These are phyloP conservation scores for Cyclotella cryptica DNA, from an alignment of 108 stramenopile genomes.

Conservation along the genomic window DNA sequence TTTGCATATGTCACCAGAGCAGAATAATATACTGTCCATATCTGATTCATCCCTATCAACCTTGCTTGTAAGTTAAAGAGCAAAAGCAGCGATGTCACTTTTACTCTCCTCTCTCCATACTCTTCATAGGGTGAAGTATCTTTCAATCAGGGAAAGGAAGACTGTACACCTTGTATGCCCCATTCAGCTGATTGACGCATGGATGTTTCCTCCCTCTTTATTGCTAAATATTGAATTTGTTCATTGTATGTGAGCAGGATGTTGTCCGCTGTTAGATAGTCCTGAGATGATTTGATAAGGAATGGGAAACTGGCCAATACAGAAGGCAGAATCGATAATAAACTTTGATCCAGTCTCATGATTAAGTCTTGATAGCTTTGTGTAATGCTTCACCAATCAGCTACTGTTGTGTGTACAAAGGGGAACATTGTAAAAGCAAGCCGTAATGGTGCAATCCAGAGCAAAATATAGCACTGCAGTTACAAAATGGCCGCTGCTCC, in stretches of 20 bases:
- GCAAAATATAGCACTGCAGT: constrained; percentile 51
- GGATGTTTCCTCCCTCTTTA: constrained; percentile 21
- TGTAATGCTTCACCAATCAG: constrained; percentile 42
- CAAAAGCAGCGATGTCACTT: constrained; percentile 16
- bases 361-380: constrained; percentile 32
- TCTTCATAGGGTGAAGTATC: constrained; percentile 43
- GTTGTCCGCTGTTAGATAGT: background rate
- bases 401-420: constrained; percentile 42
- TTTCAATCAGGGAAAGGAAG: constrained; percentile 43
- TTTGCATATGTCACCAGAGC: constrained; percentile 19
- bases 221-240: background rate
- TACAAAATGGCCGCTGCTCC: no score
- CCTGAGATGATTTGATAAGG: constrained; percentile 37
- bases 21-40: constrained; percentile 34
- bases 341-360: constrained; percentile 13
- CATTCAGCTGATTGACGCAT: constrained; percentile 39
- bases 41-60: constrained; percentile 49
- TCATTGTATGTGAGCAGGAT: background rate
- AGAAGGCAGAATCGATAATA: constrained; percentile 39
- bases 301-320: background rate
- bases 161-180: constrained; percentile 51
- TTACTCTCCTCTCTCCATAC: constrained; percentile 36
- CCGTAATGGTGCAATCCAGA: constrained; percentile 44
- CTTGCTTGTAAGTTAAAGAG: constrained; percentile 33
- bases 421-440: constrained; percentile 29